Evolutionary conservation across 2,329 filamentous ascomycete genomes (phyloP), one percentile per base, ranked within the genome.

Genomic region (Xylariomycetidae sp.): DNA sequence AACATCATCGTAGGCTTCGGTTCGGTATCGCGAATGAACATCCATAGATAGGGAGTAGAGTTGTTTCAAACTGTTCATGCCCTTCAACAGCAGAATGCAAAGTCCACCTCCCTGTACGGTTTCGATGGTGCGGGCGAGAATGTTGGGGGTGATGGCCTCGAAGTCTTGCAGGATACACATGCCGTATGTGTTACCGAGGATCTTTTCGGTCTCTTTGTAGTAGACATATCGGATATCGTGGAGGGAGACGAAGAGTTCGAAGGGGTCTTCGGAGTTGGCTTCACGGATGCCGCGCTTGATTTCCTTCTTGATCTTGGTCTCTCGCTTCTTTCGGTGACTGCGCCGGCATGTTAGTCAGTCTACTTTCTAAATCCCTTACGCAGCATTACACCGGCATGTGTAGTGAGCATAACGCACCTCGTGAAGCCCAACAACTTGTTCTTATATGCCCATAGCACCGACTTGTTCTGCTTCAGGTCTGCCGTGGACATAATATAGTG

Each of bases 161-260:
- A 98, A 98, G 57, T 98, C 92, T 61, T 98, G 92, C 48, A 98
- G 66, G 45, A 98, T 94, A 59, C 88, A 95, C 86, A 95, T 95
- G 57, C 90, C 90, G 57, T 92, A 98, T 26, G 92, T 98, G 60
- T 96, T 94, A 13, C 44, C 42, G 4, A 46, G 33, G 25, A 46
- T 46, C 41, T 95, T 96, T 54, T 98, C 92, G 18, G 92, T 96
- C 67, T 98, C 92, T 65, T 98, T 98, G 71, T 98, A 98, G 72
- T 95, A 98, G 37, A 92, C 87, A 74, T 98, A 98, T 61, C 92
- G 85, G 58, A 98, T 95, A 61, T 95, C 88, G 67, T 96, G 85
- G 37, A 95, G 79, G 38, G 88, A 92, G 50, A 96, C 83, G 64
- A 96, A 98, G 34, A 96, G 76, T 65, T 98, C 92, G 67, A 98